Base-by-base conservation (phyloP, 345 rosid genomes). In the Aquilaria yunnanensis region DNA sequence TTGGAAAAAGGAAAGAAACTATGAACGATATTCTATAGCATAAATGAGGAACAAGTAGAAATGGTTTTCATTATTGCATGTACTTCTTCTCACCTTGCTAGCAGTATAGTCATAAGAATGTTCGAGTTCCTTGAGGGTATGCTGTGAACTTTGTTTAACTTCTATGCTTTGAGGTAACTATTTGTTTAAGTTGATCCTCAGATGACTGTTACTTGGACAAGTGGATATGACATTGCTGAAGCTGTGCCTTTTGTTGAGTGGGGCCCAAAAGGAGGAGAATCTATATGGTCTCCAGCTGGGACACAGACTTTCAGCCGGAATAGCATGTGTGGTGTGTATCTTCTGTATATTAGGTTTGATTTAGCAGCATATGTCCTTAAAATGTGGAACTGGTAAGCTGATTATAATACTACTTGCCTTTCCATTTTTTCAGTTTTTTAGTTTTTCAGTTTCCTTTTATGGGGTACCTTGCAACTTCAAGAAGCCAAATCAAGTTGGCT, bases 191-290 rank as follows among this genome's bases (percentile, higher is more conserved):
- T 52, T 63, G 41, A 53, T 63, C 4, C 32, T 70, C 74, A 85
- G 92, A 88, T 88, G 92, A 83, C 92, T 13, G 76, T 88, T 33
- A 88, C 92, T 59, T 88, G 89, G 96, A 85, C 89, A 29, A 88
- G 92, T 69, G 92, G 96, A 49, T 85, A 88, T 64, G 85, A 77
- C 41, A 77, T 74, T 2, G 71, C 47, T 67, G 67, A 72, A 65
- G 89, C 87, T 7, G 83, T 78, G 59, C 88, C 92, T 47, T 75
- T 88, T 64, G 83, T 85, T 32, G 82, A 88, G 71, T 85, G 96
- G 96, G 78, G 85, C 51, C 64, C 46, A 9, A 78, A 80, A 68
- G 85, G 81, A 74, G 75, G 74, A 50, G 73, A 69, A 37, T 70
- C 0, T 50, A 59, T 37, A 33, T 80, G 48, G 51, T 78, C 88